Evolutionary conservation across 306 rosid genomes (phyloP), one percentile per base, ranked within the genome.

Genomic region (Herpetospermum pedunculosum): DNA sequence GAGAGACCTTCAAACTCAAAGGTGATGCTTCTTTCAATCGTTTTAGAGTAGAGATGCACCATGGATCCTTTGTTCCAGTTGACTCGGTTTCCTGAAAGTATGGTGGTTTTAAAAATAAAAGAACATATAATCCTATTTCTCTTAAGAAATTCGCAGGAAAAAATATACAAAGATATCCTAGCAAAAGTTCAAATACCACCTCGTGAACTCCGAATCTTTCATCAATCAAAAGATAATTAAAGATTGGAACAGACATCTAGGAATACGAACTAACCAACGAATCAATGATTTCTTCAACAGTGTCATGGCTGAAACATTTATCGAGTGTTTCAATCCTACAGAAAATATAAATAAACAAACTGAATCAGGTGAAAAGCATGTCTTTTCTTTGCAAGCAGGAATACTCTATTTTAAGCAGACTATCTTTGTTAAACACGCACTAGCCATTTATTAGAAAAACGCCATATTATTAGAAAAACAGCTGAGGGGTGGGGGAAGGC

Each of bases 21-120:
- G 97, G 98, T n/a, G 96, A 86, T 54, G 87, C 88, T 85, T 91
- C 91, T 81, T 89, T 85, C 74, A 91, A 88, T 81, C 92, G 89
- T 47, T 70, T 84, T 16, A 82, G 82, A 77, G 89, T 88, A 72
- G 91, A 72, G 72, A 43, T 78, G 79, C 92, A 94, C 98, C 98
- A 94, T n/a, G 83, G 79, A 60, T 89, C 95, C 2, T 84, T 86
- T 54, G 92, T 86, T 84, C 81, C 78, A 72, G 87, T 75, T 49
- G 97, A 90, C 43, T 75, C 95, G 40, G 34, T 76, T 85, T 85
- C 92, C 98, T 94, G 79, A 47, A 23, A 59, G 72, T 58, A 71
- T 46, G 58, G 13, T 59, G 64, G 23, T 59, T 68, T 57, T 11
- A 58, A 29, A 46, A 26, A 14, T 3, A 47, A 70, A 23, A 25